Conservation (phyloP, 2,329 filamentous ascomycete species). For the Ophiobolus disseminans region DNA sequence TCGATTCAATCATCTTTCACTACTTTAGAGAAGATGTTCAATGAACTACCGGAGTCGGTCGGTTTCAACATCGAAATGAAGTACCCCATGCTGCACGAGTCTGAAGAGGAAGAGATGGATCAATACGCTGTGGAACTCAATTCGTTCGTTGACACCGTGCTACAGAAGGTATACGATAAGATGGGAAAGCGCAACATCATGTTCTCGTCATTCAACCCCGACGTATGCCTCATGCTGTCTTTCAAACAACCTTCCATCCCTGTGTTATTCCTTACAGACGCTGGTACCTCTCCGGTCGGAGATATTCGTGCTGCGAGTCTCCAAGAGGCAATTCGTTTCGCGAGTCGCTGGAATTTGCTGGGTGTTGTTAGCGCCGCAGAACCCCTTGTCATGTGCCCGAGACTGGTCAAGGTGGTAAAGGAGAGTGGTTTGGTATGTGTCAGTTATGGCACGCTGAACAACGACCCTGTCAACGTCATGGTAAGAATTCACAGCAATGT, state of each 20-base stretch:
- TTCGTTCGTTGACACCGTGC: slow-evolving; percentile 92
- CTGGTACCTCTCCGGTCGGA: slow-evolving; percentile 79
- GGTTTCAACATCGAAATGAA: slow-evolving; percentile 99
- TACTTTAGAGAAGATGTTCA: slow-evolving; percentile 91
- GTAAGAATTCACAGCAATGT: slow-evolving; percentile 57
- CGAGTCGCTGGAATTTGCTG: slow-evolving; percentile 90
- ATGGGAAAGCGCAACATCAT: slow-evolving; percentile 87
- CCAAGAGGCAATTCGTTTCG: slow-evolving; percentile 95
- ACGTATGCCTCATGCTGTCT: slow-evolving; percentile 90
- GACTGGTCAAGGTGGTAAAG: slow-evolving; percentile 91
- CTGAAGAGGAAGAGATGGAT: slow-evolving; percentile 95
- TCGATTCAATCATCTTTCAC: slow-evolving; percentile 97
- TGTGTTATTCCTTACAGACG: slow-evolving; percentile 91
- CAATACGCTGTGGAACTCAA: slow-evolving; percentile 95
- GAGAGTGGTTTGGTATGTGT: slow-evolving; percentile 93
- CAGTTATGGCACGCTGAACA: slow-evolving; percentile 90
- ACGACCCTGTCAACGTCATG: slow-evolving; percentile 83
- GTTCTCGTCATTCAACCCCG: slow-evolving; percentile 96
- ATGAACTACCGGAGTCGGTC: slow-evolving; percentile 77
- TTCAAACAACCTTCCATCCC: slow-evolving; percentile 98
- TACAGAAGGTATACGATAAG: slow-evolving; percentile 87
- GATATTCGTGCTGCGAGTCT: slow-evolving; percentile 90
- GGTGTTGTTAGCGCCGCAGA: slow-evolving; percentile 90
- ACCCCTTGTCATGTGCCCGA: slow-evolving; percentile 85
- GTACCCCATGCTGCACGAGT: slow-evolving; percentile 97